A percentile compares a stretch with the other conserved stretches of the same genome.
These are phyloP conservation scores for Scheffersomyces stipitis DNA, from an alignment of 805 yeast species.

Conservation along the genomic window DNA sequence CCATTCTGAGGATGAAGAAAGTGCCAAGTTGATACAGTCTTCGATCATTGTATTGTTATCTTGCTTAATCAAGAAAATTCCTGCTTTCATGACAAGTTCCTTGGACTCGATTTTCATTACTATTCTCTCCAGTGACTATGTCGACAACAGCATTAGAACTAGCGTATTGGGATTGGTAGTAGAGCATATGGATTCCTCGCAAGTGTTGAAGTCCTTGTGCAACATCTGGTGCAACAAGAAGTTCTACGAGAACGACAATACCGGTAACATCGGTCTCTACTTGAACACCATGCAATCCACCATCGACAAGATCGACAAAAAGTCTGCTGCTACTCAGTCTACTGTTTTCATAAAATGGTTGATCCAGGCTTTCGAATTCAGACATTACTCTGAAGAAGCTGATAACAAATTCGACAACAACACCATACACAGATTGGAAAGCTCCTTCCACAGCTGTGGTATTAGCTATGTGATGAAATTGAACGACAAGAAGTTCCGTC, in stretches of 20 bases:
- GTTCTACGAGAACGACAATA: constrained; percentile 32
- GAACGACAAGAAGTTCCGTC: constrained; percentile 92
- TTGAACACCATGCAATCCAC: constrained; percentile 65
- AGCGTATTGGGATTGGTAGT: constrained; percentile 62
- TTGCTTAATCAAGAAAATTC: constrained; percentile 75
- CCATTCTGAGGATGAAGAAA: constrained; percentile 26
- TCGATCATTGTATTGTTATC: constrained; percentile 72
- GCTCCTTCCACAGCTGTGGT: constrained; percentile 70
- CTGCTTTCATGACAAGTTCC: constrained; percentile 76
- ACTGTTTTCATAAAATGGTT: constrained; percentile 67
- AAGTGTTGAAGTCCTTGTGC: constrained; percentile 60
- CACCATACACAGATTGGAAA: constrained; percentile 78
- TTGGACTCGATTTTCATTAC: constrained; percentile 61
- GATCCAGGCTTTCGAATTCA: constrained; percentile 68
- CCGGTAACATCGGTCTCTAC: constrained; percentile 59
- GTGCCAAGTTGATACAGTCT: constrained; percentile 53
- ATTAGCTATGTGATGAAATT: constrained; percentile 81
- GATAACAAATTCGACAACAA: constrained; percentile 56
- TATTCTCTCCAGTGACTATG: constrained; percentile 55
- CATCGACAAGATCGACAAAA: constrained; percentile 69
- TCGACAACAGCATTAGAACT: constrained; percentile 59
- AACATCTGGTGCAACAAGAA: constrained; percentile 55
- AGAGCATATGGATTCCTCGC: constrained; percentile 64
- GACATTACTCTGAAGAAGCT: constrained; percentile 45
- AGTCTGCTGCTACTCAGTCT: constrained; percentile 70